Base-by-base conservation (phyloP, 441 rosid genomes). In the Erodium moschatum region DNA sequence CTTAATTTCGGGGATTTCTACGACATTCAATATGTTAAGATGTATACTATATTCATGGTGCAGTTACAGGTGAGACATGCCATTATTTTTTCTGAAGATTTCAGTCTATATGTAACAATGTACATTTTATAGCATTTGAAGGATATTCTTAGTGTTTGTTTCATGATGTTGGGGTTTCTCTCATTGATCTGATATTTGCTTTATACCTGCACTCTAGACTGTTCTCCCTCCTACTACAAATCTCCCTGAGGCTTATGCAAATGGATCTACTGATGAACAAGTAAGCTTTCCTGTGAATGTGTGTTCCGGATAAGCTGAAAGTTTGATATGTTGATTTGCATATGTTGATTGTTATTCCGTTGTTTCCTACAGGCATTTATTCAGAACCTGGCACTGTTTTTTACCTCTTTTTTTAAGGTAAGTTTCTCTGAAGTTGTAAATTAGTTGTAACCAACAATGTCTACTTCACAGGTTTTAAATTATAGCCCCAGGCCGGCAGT, bases 341-440 rank as follows among this genome's bases (percentile, higher is more conserved):
- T 63, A 63, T 65, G 64, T 40, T 61, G 11, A 40, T 6, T 7
- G 12, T 69, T 56, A 6, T 56, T 56, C 9, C 13, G 69, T 64
- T 18, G 80, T 70, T 72, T 72, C 52, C 67, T 70, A 68, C 85
- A 96, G 99, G 99, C 99, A 69, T 96, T 96, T 76, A 94, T 91
- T 79, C 99, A 94, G 91, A 94, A 94, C 75, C 77, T 94, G 87
- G 96, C 92, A 21, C 75, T 94, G 70, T 94, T 94, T 81, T 91
- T 94, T 82, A 91, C 99, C 52, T 94, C 99, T n/a, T 94, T 94
- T 79, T 94, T 71, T 74, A 94, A 91, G 97, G 99, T 68, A 86
- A 80, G 83, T 38, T 71, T 16, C 71, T 73, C 65, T 54, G 13
- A 56, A 56, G 62, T 56, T 56, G 16, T 42, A 42, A 46, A 46